These are phyloP conservation scores for Rhizopogon vulgaris DNA, from an alignment of 768 basidiomycete species.

Conservation along the genomic window DNA sequence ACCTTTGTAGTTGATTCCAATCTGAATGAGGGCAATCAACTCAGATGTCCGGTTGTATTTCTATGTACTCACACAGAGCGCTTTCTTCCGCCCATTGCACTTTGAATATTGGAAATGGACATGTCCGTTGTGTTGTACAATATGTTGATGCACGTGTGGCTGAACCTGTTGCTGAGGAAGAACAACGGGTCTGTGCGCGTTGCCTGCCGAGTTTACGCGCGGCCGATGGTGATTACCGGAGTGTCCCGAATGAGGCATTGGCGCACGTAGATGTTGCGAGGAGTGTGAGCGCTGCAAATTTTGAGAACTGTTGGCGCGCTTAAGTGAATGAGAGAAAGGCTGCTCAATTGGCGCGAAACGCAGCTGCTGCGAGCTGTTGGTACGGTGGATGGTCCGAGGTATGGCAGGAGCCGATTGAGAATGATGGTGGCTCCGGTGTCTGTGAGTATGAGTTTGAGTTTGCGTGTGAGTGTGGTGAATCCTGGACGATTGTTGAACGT, in stretches of 20 bases:
- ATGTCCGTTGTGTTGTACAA: conserved; percentile 8
- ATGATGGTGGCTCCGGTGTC: conserved; percentile 13
- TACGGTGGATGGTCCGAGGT: conserved; percentile 6
- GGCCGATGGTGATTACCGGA: conserved; percentile 10
- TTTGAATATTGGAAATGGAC: conserved; percentile 38
- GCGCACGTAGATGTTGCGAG: not conserved
- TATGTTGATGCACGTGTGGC: conserved; percentile 4
- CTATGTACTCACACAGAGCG: conserved; percentile 31
- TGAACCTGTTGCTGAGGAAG: conserved; percentile 1
- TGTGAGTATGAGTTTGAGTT: conserved; percentile 7
- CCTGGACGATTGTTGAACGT: conserved; percentile 1
- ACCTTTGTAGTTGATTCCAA: conserved; percentile 76
- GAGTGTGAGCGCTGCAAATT: not conserved
- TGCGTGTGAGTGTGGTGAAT: conserved; percentile 1
- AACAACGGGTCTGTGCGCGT: not conserved
- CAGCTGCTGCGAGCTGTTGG: conserved; percentile 3
- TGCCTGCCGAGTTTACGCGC: conserved; percentile 17
- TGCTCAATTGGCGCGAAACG: not conserved
- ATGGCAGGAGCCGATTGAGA: conserved; percentile 20
- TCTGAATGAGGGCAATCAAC: conserved; percentile 31
- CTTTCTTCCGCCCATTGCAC: conserved; percentile 48
- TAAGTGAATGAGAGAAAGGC: not conserved
- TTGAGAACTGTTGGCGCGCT: conserved; percentile 2
- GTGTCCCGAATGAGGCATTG: conserved; percentile 3
- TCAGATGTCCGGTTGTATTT: not conserved